Conservation (phyloP, 2,329 filamentous ascomycete species). For the Ambrosiella beaveri region DNA sequence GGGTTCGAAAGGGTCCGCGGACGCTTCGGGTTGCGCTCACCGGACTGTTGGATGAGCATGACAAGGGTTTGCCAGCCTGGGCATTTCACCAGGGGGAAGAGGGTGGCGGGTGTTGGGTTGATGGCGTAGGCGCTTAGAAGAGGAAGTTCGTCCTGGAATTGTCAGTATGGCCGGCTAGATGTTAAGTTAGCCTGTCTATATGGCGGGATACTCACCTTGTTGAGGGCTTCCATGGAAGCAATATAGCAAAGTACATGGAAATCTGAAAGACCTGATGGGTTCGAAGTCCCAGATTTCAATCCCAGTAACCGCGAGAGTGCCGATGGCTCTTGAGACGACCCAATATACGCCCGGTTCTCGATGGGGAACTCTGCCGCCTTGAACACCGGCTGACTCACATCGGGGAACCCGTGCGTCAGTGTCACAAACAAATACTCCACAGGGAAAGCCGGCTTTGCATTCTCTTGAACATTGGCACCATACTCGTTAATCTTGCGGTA, state of each 20-base stretch:
- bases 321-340: conserved; percentile 65
- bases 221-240: conserved; percentile 61
- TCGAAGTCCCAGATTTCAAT: conserved; percentile 32
- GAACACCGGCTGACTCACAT: conserved; percentile 60
- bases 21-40: conserved; percentile 85
- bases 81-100: conserved; percentile 67
- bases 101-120: conserved; percentile 62
- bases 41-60: conserved; percentile 86
- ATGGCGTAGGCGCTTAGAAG: conserved; percentile 74
- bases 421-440: conserved; percentile 94
- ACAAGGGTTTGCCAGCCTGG: conserved; percentile 87
- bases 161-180: no score
- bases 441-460: conserved; percentile 88
- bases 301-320: conserved; percentile 49
- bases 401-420: conserved; percentile 89
- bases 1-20: conserved; percentile 18
- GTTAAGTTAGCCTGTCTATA: not conserved
- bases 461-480: conserved; percentile 88
- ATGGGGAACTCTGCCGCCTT: conserved; percentile 61
- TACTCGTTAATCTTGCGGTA: conserved; percentile 94
- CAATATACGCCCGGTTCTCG: conserved; percentile 77
- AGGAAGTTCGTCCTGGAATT: conserved; percentile 62
- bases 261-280: conserved; percentile 60
- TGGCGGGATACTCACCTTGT: conserved; percentile 43
- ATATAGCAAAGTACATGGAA: conserved; percentile 90